Evolutionary conservation across 805 yeast species (phyloP), one percentile per base, ranked within the genome.

Genomic region (Maudiozyma barnettii): DNA sequence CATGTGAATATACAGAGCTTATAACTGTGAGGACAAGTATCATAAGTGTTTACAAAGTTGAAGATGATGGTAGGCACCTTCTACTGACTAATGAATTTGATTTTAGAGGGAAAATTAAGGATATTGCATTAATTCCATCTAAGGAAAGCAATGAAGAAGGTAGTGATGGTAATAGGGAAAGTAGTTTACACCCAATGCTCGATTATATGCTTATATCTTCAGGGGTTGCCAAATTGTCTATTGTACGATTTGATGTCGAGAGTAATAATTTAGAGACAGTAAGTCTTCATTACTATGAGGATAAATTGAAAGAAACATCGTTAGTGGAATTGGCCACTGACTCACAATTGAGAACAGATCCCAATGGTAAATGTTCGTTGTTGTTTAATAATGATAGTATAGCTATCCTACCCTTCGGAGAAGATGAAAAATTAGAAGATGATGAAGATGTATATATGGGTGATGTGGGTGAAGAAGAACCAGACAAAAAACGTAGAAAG

Each of bases 231-330:
- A 91, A 91, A 60, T 57, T 89, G 37, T 84, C 95, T 0, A 65
- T 90, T 16, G 65, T 91, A 26, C 73, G 74, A 47, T 93, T 95
- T 86, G 82, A 88, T 56, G 62, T 65, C 4, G 63, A 58, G 4
- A 60, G 56, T n/a, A 71, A 78, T 52, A 56, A 75, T 1, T 70
- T 91, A n/a, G 70, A 75, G 22, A 86, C 96, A 0, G 74, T 79
- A 1, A 84, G 95, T 44, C 68, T 93, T 45, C 99, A 93, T 66
- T 88, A 77, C 61, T 93, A 90, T 63, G 97, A 91, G 56, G 76
- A 78, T 40, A 77, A 78, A 22, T 69, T 88, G 44, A 74, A 74
- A 39, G 69, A 73, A 31, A 57, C 72, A 10, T 73, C 80, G 1
- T 67, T 73, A 7, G 45, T 58, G 14, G 54, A 55, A n/a, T 56